Base-by-base conservation (phyloP, 2,329 filamentous ascomycete species). In the Fusarium pininemorale region DNA sequence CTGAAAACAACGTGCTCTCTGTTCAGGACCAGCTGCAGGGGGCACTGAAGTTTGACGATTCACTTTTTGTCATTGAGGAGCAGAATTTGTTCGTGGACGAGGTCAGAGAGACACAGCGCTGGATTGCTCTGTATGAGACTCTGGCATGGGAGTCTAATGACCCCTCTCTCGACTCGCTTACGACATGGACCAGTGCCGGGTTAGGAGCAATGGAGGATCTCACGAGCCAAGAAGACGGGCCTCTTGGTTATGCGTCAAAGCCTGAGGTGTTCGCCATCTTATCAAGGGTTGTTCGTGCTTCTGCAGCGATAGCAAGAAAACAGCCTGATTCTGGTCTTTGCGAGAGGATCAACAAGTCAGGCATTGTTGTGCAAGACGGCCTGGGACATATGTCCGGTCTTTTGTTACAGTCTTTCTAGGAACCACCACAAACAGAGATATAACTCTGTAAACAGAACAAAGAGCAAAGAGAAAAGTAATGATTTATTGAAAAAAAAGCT, bases 81-180 rank as follows among this genome's bases (percentile, higher is more conserved):
- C 95, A 97, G 80, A 99, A 99, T 80, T 87, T 98, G n/a, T 98
- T 94, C 81, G 85, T 96, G 56, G 96, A 98, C 80, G 91, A 95
- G 75, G 89, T 94, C 11, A 87, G 91, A 54, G 95, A 98, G 81
- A 86, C 91, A 7, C 83, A 87, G 24, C 81, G 90, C n/a, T 98
- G 95, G 94, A 83, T 87, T 0, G 81, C 80, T 22, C 84, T 89
- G 6, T 83, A 93, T 37, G 65, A 75, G 24, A 51, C 64, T 44
- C 35, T 82, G 39, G 30, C 61, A 10, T 79, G 75, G 72, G 62
- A 73, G 7, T 62, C 54, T 6, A 63, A 77, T 3, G 79, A 78
- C 14, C 62, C 63, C 4, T 76, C 63, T 35, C 77, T 82, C 20
- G 32, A 58, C 20, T 66, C 77, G 12, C 72, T 87, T 37, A 77